phyloP scores from a whole-genome alignment of 2,329 filamentous ascomycete species.

The Fusarium acutatum region DNA sequence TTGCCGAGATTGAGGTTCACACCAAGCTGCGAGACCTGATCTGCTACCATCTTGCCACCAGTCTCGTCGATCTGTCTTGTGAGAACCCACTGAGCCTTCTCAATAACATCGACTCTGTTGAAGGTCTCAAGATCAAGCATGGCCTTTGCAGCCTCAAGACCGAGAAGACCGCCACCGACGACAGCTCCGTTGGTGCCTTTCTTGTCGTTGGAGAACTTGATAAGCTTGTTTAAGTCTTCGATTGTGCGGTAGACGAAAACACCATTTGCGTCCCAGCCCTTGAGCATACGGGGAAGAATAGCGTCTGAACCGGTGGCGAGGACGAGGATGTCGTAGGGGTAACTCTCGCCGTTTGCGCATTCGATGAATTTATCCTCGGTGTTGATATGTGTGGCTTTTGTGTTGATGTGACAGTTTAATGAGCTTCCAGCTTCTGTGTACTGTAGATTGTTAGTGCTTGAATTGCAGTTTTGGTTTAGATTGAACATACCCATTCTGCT shows the following conservation, averaged over 20 bases:
- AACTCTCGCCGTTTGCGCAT: slow-evolving; percentile 73
- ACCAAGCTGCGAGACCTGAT: slow-evolving; percentile 81
- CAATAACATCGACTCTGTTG: slow-evolving; percentile 78
- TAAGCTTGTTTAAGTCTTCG: slow-evolving; percentile 79
- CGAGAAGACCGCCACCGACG: slow-evolving; percentile 84
- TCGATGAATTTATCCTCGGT: slow-evolving; percentile 70
- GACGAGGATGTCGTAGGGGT: slow-evolving; percentile 82
- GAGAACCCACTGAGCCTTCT: slow-evolving; percentile 84
- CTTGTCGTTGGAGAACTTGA: slow-evolving; percentile 72
- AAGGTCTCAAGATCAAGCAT: slow-evolving; percentile 87
- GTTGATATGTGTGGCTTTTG: slow-evolving; percentile 72
- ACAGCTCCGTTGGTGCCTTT: slow-evolving; percentile 77
- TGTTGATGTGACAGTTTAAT: slow-evolving; percentile 79
- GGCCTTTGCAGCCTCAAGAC: slow-evolving; percentile 88
- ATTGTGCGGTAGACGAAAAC: slow-evolving; percentile 93
- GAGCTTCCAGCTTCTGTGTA: slow-evolving; percentile 74
- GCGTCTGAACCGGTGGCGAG: slow-evolving; percentile 89
- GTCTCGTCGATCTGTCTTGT: slow-evolving; percentile 84
- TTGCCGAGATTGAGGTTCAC: slow-evolving; percentile 83
- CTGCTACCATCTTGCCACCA: slow-evolving; percentile 81
- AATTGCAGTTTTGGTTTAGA: background rate
- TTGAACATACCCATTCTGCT: slow-evolving; percentile 73
- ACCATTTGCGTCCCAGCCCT: slow-evolving; percentile 80
- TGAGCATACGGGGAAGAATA: slow-evolving; percentile 74
- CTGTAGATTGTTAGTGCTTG: slow-evolving; percentile 49